phyloP scores from a whole-genome alignment of 768 basidiomycete species.

The Rhodotorula babjevae region DNA sequence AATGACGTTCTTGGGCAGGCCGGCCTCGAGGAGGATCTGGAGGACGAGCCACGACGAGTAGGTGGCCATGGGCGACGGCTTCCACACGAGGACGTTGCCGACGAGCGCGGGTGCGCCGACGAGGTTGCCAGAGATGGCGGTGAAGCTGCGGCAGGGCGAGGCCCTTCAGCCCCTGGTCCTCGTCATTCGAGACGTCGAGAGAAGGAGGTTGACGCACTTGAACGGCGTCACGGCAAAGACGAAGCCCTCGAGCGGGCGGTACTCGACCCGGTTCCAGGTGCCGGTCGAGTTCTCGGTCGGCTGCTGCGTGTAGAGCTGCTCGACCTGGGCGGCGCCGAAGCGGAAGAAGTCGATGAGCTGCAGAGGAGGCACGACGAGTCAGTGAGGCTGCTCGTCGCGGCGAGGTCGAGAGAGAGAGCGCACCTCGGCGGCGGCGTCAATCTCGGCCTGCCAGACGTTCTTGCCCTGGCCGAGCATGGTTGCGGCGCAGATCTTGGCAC shows the following conservation, averaged over 20 bases:
- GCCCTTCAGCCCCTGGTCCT: too few species aligned
- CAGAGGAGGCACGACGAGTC: not conserved
- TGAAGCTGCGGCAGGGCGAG: slow-evolving; percentile 65
- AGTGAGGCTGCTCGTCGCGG: not conserved
- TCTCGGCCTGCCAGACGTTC: slow-evolving; percentile 99
- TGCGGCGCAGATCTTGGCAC: slow-evolving; percentile 89
- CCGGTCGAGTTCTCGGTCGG: slow-evolving; percentile 79
- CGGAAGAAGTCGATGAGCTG: slow-evolving; percentile 88
- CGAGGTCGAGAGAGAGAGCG: slow-evolving; percentile 32
- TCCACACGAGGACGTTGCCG: slow-evolving; percentile 94
- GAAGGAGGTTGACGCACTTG: slow-evolving; percentile 54
- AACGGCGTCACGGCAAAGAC: slow-evolving; percentile 96
- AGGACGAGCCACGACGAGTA: slow-evolving; percentile 91
- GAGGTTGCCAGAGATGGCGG: slow-evolving; percentile 95
- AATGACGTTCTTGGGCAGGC: slow-evolving; percentile 87
- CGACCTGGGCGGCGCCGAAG: slow-evolving; percentile 93
- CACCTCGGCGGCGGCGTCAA: slow-evolving; percentile 97
- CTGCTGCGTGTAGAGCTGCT: slow-evolving; percentile 87
- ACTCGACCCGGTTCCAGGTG: slow-evolving; percentile 94
- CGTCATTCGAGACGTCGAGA: not conserved
- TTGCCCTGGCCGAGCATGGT: slow-evolving; percentile 99
- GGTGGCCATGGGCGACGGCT: slow-evolving; percentile 89
- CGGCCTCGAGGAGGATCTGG: slow-evolving; percentile 88
- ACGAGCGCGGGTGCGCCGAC: slow-evolving; percentile 80
- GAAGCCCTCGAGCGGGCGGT: slow-evolving; percentile 96